Base-by-base conservation (phyloP, 1,284 basidiomycete species). In the Rhodotorula sp. region DNA sequence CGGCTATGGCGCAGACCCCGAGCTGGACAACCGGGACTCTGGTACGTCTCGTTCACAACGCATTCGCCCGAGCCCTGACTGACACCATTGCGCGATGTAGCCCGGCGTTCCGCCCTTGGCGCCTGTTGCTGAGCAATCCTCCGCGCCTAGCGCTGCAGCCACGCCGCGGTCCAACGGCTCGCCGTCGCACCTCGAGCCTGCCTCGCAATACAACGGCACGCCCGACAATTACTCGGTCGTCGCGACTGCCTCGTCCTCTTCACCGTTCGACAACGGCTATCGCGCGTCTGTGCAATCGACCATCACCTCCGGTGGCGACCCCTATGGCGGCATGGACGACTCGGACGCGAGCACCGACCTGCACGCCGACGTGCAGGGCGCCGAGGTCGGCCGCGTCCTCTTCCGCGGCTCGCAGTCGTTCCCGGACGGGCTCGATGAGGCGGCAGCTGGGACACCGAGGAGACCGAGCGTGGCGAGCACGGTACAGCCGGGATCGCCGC, bases 281-380 rank as follows among this genome's bases (percentile, higher is more conserved):
- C 53, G 53, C 53, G 25, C 25, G 27, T 54, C 53, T 14, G 25
- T 54, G 14, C 53, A 54, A 25, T 13, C 23, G 17, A 27, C 63
- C 10, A 13, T 12, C 34, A 10, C 25, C 44, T 42, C 52, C 13
- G n/a, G 25, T 7, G 4, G n/a, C 27, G 63, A 66, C 21, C 68
- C 68, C 0, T 73, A 73, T 61, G 72, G 61, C 41, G 72, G 72
- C 3, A 55, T 73, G 19, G 68, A 70, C 27, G 66, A 64, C n/a
- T 19, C 45, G 13, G 44, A 34, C 27, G 53, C 48, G 48, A 49
- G 48, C 19, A 54, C 53, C 27, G 53, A 54, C 27, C 27, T 17
- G 25, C 27, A 64, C 13, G 12, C 10, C n/a, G 58, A 64, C 23
- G 61, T 59, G 19, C 13, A 56, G 3, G 67, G 57, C 27, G 69